Percentiles rank a stretch among this genome's conserved stretches.
These are phyloP conservation scores for Clausena lansium DNA, from an alignment of 345 rosid species.

Conservation along the genomic window DNA sequence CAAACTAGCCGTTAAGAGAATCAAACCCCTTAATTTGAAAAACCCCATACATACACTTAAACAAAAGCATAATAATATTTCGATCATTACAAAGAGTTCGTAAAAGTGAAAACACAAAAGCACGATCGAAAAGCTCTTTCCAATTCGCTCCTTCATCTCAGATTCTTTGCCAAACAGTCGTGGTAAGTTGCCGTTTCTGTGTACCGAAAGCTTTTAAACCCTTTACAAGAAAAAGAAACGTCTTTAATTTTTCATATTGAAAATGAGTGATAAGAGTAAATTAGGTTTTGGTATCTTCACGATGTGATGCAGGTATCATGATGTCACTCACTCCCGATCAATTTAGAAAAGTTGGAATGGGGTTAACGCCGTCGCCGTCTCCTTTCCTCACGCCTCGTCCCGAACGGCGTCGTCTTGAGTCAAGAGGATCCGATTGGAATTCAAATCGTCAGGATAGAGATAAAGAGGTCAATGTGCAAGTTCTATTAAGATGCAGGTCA, in stretches of 20 bases:
- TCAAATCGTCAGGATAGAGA: slow-evolving; percentile 64
- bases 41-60: neutral
- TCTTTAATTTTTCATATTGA: neutral
- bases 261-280: too few species aligned
- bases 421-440: slow-evolving; percentile 46
- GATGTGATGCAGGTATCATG: slow-evolving; percentile 11
- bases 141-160: slow-evolving; percentile 7
- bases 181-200: neutral
- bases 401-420: slow-evolving; percentile 70
- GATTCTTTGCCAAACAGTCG: neutral
- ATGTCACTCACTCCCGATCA: slow-evolving; percentile 78
- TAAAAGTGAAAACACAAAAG: neutral
- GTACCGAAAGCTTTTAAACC: neutral
- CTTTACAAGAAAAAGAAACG: neutral
- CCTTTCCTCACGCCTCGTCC: slow-evolving; percentile 90
- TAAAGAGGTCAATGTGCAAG: slow-evolving; percentile 88
- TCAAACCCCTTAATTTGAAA: slow-evolving; percentile 9
- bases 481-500: slow-evolving; percentile 76
- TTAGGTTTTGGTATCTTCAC: neutral
- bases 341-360: slow-evolving; percentile 55
- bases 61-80: neutral
- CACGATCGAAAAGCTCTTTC: slow-evolving; percentile 6
- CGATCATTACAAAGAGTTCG: neutral
- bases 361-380: slow-evolving; percentile 68
- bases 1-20: slow-evolving; percentile 33